phyloP scores from a whole-genome alignment of 169 alveolate species.

The Cryptosporidium tyzzeri region DNA sequence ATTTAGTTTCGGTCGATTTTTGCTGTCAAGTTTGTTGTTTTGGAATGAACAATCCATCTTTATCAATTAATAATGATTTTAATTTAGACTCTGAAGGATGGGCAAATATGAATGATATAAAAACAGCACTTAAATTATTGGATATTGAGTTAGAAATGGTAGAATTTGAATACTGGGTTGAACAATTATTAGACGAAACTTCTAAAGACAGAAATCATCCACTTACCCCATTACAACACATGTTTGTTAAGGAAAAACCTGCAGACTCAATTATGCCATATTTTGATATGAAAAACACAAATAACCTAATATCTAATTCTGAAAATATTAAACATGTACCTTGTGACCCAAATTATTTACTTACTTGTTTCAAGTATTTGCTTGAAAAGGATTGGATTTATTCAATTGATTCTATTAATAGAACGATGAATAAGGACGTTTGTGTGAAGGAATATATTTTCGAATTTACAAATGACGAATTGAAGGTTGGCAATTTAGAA shows the following conservation, averaged over 20 bases:
- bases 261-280: slow-evolving; percentile 71
- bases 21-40: slow-evolving; percentile 54
- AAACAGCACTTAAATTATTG: slow-evolving; percentile 20
- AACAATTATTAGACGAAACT: slow-evolving; percentile 5
- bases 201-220: slow-evolving; percentile 52
- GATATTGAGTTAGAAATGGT: slow-evolving; percentile 30
- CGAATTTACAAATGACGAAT: not conserved
- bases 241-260: slow-evolving; percentile 65
- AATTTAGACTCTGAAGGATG: slow-evolving; percentile 55
- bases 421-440: not conserved
- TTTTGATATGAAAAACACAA: slow-evolving; percentile 66
- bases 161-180: slow-evolving; percentile 58
- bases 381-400: slow-evolving; percentile 52
- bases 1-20: slow-evolving; percentile 67
- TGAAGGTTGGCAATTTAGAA: not conserved
- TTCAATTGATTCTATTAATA: slow-evolving; percentile 25
- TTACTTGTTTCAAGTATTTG: slow-evolving; percentile 45
- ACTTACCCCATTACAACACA: slow-evolving; percentile 61
- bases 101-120: slow-evolving; percentile 44
- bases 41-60: slow-evolving; percentile 24
- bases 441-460: slow-evolving; percentile 6
- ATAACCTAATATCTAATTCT: slow-evolving; percentile 4
- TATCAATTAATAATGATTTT: slow-evolving; percentile 27
- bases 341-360: slow-evolving; percentile 31
- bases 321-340: slow-evolving; percentile 1